Evolutionary conservation across 1,284 basidiomycete genomes (phyloP).

Genomic region (Moesziomyces antarcticus): DNA sequence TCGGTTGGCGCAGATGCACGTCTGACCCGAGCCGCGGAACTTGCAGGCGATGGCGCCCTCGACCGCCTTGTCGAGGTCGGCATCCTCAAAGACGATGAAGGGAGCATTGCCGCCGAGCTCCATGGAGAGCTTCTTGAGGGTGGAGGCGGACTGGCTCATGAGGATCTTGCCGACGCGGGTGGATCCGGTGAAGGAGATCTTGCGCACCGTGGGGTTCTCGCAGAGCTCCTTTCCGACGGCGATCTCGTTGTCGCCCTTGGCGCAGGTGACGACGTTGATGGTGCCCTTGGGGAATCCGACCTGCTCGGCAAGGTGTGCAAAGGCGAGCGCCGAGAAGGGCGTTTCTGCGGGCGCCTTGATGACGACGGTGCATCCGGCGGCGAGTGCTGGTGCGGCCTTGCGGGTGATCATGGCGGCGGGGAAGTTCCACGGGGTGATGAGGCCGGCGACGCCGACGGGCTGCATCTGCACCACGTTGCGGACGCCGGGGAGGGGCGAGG

Average conservation of each 20-base stretch:
- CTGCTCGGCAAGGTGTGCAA: conserved; percentile 83
- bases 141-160: conserved; percentile 82
- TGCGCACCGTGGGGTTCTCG: conserved; percentile 76
- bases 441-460: conserved; percentile 78
- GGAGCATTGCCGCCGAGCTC: conserved; percentile 81
- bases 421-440: conserved; percentile 69
- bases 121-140: conserved; percentile 83
- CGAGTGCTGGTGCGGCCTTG: conserved; percentile 85
- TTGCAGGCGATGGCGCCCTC: conserved; percentile 86
- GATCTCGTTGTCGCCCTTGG: conserved; percentile 76
- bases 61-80: conserved; percentile 92
- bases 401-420: conserved; percentile 76
- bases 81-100: conserved; percentile 97
- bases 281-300: conserved; percentile 95
- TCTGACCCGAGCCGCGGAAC: conserved; percentile 92
- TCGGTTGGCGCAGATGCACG: conserved; percentile 75
- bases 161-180: conserved; percentile 91
- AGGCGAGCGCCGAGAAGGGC: conserved; percentile 89
- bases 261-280: conserved; percentile 90
- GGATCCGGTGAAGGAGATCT: conserved; percentile 92
- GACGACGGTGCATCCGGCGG: conserved; percentile 94
- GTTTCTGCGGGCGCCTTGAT: conserved; percentile 97
- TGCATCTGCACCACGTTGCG: conserved; percentile 90
- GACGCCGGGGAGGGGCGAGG: conserved; percentile 77
- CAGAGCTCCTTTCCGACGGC: conserved; percentile 79